These are phyloP conservation scores for Hydnum rufescens DNA, from an alignment of 768 basidiomycete genomes.

Conservation along the genomic window DNA sequence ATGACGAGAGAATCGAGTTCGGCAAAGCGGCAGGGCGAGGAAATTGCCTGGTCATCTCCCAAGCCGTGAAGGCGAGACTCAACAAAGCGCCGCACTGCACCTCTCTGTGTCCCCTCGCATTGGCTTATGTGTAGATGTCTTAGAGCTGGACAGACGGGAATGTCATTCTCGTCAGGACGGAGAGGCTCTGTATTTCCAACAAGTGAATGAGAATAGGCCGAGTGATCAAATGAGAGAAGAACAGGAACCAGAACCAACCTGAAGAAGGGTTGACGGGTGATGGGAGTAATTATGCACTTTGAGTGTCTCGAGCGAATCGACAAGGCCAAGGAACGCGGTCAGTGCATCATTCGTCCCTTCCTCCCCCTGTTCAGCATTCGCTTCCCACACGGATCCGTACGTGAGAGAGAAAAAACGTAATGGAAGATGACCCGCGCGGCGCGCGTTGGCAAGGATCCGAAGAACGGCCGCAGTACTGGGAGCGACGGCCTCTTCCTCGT, in stretches of 20 bases:
- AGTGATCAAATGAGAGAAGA: background rate
- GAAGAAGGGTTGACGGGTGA: background rate
- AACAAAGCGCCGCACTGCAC: background rate
- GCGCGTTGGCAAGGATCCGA: background rate
- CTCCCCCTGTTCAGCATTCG: background rate
- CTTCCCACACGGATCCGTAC: background rate
- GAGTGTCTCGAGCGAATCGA: background rate
- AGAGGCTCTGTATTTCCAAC: background rate
- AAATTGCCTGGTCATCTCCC: background rate
- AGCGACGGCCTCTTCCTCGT: background rate
- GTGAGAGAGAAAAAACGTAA: background rate
- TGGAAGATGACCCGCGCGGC: background rate
- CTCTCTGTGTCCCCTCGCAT: background rate
- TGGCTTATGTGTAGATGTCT: background rate
- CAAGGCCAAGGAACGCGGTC: background rate
- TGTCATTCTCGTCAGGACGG: background rate
- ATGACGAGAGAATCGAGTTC: background rate
- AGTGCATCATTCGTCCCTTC: background rate
- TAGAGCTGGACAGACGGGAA: background rate
- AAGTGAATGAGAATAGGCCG: background rate
- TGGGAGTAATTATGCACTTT: slow-evolving; percentile 2
- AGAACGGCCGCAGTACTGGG: background rate
- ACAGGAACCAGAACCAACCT: background rate
- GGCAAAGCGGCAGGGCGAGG: background rate
- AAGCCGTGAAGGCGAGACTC: background rate